Conservation (phyloP, 495 filamentous ascomycete species). For the Penicillium bialowiezense region DNA sequence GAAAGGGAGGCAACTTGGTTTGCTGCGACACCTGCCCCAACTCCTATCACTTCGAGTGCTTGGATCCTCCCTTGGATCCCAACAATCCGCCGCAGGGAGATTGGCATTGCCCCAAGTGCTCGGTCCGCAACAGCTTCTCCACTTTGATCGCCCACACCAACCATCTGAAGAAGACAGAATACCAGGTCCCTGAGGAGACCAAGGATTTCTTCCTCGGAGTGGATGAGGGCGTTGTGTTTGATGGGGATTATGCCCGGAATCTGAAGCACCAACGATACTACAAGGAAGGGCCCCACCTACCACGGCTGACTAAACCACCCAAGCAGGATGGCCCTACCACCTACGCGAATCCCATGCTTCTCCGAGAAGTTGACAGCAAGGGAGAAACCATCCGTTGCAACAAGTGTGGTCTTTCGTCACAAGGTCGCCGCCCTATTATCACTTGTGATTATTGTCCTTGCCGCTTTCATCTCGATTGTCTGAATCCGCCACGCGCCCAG, state of each 20-base stretch:
- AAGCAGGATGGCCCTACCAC: constrained; percentile 5
- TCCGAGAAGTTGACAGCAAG: constrained; percentile 61
- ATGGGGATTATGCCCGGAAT: constrained; percentile 6
- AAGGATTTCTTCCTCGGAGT: constrained; percentile 52
- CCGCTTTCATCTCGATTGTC: constrained; percentile 88
- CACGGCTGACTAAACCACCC: constrained; percentile 29
- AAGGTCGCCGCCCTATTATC: constrained; percentile 61
- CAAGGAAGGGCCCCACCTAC: constrained; percentile 25
- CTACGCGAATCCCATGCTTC: constrained; percentile 37
- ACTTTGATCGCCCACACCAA: constrained; percentile 57
- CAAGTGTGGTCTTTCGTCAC: constrained; percentile 59
- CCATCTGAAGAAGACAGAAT: constrained; percentile 66
- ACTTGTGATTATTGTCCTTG: constrained; percentile 78
- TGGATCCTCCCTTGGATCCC: constrained; percentile 71
- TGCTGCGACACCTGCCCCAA: constrained; percentile 90
- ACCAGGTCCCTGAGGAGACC: constrained; percentile 63
- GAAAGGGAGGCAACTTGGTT: constrained; percentile 74
- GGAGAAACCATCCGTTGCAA: constrained; percentile 70
- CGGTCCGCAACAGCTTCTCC: constrained; percentile 54
- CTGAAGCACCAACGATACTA: constrained; percentile 15
- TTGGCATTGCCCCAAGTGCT: constrained; percentile 83
- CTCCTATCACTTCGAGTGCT: constrained; percentile 83
- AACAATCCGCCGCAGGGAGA: constrained; percentile 64
- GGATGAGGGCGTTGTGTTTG: constrained; percentile 4
- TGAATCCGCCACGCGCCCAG: constrained; percentile 76